Conservation (phyloP, 129 eudicot genomes). For the Saussurea involucrata region DNA sequence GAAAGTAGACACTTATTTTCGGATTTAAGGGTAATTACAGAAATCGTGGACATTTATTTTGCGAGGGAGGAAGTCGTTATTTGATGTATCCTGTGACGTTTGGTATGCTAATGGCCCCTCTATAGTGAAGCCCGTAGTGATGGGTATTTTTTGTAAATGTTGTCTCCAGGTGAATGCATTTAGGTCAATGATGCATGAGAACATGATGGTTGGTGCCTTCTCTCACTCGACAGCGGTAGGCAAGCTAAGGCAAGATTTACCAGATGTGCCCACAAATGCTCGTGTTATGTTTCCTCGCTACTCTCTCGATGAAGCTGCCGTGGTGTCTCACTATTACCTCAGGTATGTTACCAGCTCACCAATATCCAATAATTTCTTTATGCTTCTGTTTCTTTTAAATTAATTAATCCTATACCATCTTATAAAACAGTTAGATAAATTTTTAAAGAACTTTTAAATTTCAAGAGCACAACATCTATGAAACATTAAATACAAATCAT, state of each 20-base stretch:
- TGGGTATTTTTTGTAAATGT: not conserved
- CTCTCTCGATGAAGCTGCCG: conserved; percentile 78
- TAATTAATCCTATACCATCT: not conserved
- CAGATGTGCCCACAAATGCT: conserved; percentile 81
- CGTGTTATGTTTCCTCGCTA: conserved; percentile 81
- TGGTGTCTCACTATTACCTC: conserved; percentile 84
- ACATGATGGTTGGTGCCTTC: conserved; percentile 96
- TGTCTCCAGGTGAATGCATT: conserved; percentile 78
- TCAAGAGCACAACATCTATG: too few relatives aligned
- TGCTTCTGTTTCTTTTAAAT: not conserved
- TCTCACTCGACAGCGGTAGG: conserved; percentile 98
- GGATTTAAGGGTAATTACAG: not conserved
- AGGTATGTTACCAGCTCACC: conserved; percentile 39
- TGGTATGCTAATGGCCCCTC: not conserved
- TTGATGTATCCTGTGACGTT: not conserved
- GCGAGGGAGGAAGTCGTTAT: not conserved
- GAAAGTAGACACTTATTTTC: too few relatives aligned
- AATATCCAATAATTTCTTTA: not conserved
- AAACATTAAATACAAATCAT: not conserved
- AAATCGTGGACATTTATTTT: not conserved
- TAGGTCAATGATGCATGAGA: conserved; percentile 88
- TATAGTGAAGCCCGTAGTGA: not conserved
- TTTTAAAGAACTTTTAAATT: too few relatives aligned
- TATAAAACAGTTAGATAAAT: too few relatives aligned
- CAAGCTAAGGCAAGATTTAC: conserved; percentile 81